Conservation (phyloP, 1,284 basidiomycete species). For the Clitocybe nebularis region DNA sequence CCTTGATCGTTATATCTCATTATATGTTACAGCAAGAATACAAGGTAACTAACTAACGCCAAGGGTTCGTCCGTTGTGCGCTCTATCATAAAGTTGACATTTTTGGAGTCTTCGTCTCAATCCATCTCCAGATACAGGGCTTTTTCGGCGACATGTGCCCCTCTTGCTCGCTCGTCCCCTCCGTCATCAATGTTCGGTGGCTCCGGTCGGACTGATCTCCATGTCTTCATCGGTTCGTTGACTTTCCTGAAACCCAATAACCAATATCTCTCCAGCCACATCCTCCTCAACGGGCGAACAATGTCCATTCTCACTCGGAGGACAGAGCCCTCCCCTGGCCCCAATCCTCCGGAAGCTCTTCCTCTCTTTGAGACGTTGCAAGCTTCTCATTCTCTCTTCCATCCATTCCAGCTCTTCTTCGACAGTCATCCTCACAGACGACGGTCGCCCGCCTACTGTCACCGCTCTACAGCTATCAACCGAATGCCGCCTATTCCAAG, state of each 20-base stretch:
- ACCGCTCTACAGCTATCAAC: constrained; percentile 1
- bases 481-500: neutral
- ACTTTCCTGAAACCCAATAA: constrained; percentile 8
- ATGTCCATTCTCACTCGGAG: neutral
- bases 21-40: no score
- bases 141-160: no score
- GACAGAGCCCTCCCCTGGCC: neutral
- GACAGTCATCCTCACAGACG: constrained; percentile 17
- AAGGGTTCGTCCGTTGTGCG: no score
- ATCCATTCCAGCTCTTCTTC: constrained; percentile 42
- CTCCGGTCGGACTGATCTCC: constrained; percentile 6
- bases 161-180: no score
- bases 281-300: constrained; percentile 9
- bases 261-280: constrained; percentile 5
- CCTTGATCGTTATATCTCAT: no score
- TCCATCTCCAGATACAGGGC: no score
- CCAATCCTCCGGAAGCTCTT: constrained; percentile 26
- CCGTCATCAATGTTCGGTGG: no score
- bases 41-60: no score
- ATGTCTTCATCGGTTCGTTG: neutral
- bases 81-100: no score
- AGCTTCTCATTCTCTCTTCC: constrained; percentile 35
- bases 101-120: no score
- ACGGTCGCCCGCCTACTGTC: neutral
- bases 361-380: constrained; percentile 36